phyloP scores from a whole-genome alignment of 805 yeast genomes.

The Wickerhamiella sergipiensis region DNA sequence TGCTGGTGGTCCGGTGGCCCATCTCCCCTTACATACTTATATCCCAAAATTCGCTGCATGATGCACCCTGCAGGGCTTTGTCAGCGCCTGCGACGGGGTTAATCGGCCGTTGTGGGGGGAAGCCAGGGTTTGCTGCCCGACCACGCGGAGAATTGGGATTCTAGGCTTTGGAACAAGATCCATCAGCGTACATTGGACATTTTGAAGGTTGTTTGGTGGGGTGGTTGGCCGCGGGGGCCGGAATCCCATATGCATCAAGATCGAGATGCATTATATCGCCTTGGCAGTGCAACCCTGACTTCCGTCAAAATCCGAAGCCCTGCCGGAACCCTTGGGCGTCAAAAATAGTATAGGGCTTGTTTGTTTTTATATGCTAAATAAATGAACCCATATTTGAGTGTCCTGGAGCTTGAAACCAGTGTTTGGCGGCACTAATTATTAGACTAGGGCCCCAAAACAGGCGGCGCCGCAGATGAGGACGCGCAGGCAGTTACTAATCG shows the following conservation, averaged over 20 bases:
- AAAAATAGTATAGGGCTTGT: too few species aligned
- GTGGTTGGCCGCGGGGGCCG: not conserved
- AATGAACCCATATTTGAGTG: not conserved
- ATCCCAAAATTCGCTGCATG: not conserved
- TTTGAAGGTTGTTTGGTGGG: too few species aligned
- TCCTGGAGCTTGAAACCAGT: too few species aligned
- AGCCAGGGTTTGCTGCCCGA: not conserved
- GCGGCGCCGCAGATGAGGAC: not conserved
- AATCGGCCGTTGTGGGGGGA: not conserved
- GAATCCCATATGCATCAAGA: not conserved
- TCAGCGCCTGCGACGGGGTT: not conserved
- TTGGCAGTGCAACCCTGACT: not conserved
- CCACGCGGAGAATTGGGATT: not conserved
- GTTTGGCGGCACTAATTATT: too few species aligned
- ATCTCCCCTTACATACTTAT: not conserved
- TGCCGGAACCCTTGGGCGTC: not conserved
- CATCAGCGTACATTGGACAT: not conserved
- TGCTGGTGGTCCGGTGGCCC: not conserved
- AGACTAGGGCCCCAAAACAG: not conserved
- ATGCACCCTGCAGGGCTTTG: not conserved
- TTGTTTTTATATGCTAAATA: too few species aligned
- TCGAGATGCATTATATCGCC: not conserved
- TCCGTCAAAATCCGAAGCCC: not conserved
- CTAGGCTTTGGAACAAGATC: too few species aligned
- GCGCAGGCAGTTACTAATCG: not conserved